Base-by-base conservation (phyloP, 306 rosid genomes). In the Rosa persica region DNA sequence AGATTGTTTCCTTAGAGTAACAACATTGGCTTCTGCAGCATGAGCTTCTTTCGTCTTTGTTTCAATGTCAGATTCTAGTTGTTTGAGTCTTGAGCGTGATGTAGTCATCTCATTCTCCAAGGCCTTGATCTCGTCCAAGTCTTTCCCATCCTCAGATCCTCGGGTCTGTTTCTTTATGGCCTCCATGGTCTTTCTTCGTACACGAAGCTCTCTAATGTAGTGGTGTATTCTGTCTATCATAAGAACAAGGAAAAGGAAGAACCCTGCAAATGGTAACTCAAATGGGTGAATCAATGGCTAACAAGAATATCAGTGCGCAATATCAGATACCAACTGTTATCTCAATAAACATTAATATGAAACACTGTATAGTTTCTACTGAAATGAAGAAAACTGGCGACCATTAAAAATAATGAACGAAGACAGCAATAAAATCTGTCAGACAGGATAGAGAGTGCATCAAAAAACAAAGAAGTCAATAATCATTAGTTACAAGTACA, bases 151-250 rank as follows among this genome's bases (percentile, higher is more conserved):
- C 73, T 93, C 98, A 46, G 76, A 44, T 47, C 42, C 93, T 69
- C 85, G 85, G 77, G 49, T 81, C 83, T 93, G 97, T 78, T 93
- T 96, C 91, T 91, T 91, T 61, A 87, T 80, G 68, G 92, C 86
- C 76, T 96, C 98, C 96, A 93, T 83, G 78, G 86, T 80, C 90
- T 96, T 96, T 78, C 98, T 96, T 23, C 93, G 86, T 67, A 91
- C 73, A 16, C 93, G 92, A 20, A 93, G 91, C 81, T 96, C 97
- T 85, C 96, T 86, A 38, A 93, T 88, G 84, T 93, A 91, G 84
- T 93, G 98, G 62, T 96, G 99, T 36, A 86, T 87, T 78, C 98
- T 87, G 82, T 96, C 99, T 64, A 93, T 85, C 94, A 96, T 91
- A 52, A 91, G 91, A 20, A 83, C 94, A 67, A 96, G 94, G 79